Percentiles rank a stretch among this genome's conserved stretches.
These are phyloP conservation scores for Zygoascus meyerae DNA, from an alignment of 1,139 yeast genomes.

Conservation along the genomic window DNA sequence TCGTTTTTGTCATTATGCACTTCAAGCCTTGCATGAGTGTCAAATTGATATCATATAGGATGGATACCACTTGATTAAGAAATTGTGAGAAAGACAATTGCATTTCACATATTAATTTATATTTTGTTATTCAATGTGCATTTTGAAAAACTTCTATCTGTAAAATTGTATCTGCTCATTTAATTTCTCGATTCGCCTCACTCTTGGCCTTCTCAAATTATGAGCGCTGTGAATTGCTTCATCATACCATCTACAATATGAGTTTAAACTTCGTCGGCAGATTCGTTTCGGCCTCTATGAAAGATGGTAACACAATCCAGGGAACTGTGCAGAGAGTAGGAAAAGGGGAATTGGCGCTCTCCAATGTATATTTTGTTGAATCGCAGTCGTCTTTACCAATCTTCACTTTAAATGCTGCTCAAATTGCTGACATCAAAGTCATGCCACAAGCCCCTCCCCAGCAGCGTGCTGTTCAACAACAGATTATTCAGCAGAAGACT, in stretches of 20 bases:
- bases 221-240: background rate
- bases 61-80: too few species aligned
- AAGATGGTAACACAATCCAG: slow-evolving; percentile 24
- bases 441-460: slow-evolving; percentile 17
- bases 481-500: slow-evolving; percentile 3
- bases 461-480: slow-evolving; percentile 1
- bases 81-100: too few species aligned
- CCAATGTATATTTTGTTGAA: slow-evolving; percentile 23
- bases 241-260: slow-evolving; percentile 1
- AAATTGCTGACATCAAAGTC: slow-evolving; percentile 30
- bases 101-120: too few species aligned
- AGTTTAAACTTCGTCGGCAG: slow-evolving; percentile 26
- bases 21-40: too few species aligned
- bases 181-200: background rate
- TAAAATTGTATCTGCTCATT: background rate
- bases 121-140: too few species aligned
- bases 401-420: slow-evolving; percentile 24
- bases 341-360: slow-evolving; percentile 27
- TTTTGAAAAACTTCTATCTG: too few species aligned
- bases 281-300: slow-evolving; percentile 26
- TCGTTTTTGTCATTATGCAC: too few species aligned
- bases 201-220: background rate
- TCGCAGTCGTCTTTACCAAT: slow-evolving; percentile 18
- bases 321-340: slow-evolving; percentile 32
- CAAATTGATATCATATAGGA: too few species aligned